These are phyloP conservation scores for Leccinum rimulosum DNA, from an alignment of 768 basidiomycete genomes.

Conservation along the genomic window DNA sequence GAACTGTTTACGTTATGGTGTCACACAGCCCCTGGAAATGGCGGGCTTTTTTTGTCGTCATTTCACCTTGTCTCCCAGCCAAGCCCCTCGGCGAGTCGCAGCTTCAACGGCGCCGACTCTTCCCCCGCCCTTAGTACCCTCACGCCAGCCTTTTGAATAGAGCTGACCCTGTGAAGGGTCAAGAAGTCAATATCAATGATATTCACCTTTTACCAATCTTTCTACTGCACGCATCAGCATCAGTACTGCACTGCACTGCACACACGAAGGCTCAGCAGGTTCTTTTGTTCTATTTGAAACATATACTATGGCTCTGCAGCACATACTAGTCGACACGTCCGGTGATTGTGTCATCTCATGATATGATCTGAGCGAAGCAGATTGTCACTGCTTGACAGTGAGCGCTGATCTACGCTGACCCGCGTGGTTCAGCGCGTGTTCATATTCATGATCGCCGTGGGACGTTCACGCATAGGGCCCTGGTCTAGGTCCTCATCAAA, in stretches of 20 bases:
- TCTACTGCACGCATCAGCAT: not conserved
- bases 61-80: not conserved
- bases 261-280: not conserved
- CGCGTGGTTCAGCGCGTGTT: slow-evolving; percentile 2
- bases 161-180: not conserved
- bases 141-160: not conserved
- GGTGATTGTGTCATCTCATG: not conserved
- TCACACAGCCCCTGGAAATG: not conserved
- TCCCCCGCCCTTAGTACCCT: slow-evolving; percentile 1
- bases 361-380: slow-evolving; percentile 2
- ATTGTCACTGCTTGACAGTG: not conserved
- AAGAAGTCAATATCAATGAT: not conserved
- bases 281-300: not conserved
- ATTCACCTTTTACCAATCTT: not conserved
- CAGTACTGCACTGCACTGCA: not conserved
- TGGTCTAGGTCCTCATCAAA: not conserved
- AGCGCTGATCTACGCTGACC: slow-evolving; percentile 10
- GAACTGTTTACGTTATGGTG: not conserved
- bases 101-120: slow-evolving; percentile 17
- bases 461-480: not conserved
- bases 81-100: slow-evolving; percentile 7
- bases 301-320: not conserved
- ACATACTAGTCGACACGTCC: not conserved
- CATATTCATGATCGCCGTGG: slow-evolving; percentile 2
- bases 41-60: not conserved